A percentile compares a stretch with the other conserved stretches of the same genome.
Conservation (phyloP, 2,329 filamentous ascomycete species). For the Nemania sp. region DNA sequence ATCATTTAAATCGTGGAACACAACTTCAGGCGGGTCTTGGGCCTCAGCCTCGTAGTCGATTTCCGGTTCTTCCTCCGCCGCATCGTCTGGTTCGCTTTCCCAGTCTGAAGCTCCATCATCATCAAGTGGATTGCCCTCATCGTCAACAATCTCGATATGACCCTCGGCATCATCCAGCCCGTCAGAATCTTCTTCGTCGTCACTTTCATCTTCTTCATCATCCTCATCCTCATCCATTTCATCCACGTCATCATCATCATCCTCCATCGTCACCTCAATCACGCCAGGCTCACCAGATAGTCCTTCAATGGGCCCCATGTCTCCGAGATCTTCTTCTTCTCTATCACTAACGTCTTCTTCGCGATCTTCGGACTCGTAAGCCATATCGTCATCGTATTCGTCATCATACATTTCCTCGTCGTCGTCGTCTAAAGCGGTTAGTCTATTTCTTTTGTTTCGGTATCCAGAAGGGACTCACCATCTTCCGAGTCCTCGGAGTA, state of each 20-base stretch:
- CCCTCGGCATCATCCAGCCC: conserved; percentile 59
- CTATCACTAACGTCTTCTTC: conserved; percentile 90
- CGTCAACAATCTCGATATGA: conserved; percentile 65
- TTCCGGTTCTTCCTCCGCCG: conserved; percentile 60
- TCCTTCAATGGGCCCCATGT: conserved; percentile 85
- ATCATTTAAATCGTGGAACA: conserved; percentile 53
- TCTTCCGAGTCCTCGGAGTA: conserved; percentile 77
- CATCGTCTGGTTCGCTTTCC: conserved; percentile 64
- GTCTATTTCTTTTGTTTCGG: not conserved
- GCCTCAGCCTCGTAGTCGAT: conserved; percentile 58
- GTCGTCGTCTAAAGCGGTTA: conserved; percentile 54
- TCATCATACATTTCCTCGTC: conserved; percentile 94
- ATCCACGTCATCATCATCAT: conserved; percentile 66
- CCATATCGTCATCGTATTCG: conserved; percentile 90
- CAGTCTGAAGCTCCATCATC: conserved; percentile 65
- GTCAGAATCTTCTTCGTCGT: conserved; percentile 65
- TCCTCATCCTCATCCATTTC: conserved; percentile 69
- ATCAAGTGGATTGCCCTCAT: conserved; percentile 62
- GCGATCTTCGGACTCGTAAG: conserved; percentile 77
- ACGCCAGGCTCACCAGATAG: conserved; percentile 65
- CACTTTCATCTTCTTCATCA: conserved; percentile 63
- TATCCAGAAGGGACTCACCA: conserved; percentile 44
- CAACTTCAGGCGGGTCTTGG: conserved; percentile 60
- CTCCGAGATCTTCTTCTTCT: conserved; percentile 74
- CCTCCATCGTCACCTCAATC: conserved; percentile 80